phyloP scores from a whole-genome alignment of 2,329 filamentous ascomycete species.

The Emmonsiellopsis sp. region DNA sequence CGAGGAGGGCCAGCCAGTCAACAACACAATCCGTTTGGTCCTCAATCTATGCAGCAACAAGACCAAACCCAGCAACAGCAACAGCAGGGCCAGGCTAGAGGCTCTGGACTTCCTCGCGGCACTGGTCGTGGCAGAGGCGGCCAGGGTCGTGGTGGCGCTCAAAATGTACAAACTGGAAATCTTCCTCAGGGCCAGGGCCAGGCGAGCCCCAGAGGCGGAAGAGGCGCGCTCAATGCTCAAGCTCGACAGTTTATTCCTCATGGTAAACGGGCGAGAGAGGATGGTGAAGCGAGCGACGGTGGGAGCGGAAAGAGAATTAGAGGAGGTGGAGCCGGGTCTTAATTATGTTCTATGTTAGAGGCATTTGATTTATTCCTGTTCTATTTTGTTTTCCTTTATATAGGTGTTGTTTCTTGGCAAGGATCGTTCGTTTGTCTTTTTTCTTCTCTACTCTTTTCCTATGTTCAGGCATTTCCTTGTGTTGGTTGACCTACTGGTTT shows the following conservation, averaged over 20 bases:
- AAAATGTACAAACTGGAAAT: slow-evolving; percentile 34
- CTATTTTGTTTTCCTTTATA: slow-evolving; percentile 6
- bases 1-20: slow-evolving; percentile 18
- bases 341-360: slow-evolving; percentile 17
- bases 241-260: slow-evolving; percentile 49
- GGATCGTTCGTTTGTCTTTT: slow-evolving; percentile 1
- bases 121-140: slow-evolving; percentile 30
- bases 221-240: slow-evolving; percentile 39
- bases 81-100: slow-evolving; percentile 21
- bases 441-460: neutral
- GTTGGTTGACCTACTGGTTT: neutral
- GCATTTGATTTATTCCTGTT: slow-evolving; percentile 1
- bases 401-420: neutral
- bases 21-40: slow-evolving; percentile 23
- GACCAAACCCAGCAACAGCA: slow-evolving; percentile 21
- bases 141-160: slow-evolving; percentile 34
- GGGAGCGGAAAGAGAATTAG: slow-evolving; percentile 40
- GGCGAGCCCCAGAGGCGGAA: slow-evolving; percentile 21
- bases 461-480: neutral
- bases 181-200: slow-evolving; percentile 21
- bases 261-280: slow-evolving; percentile 48
- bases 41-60: slow-evolving; percentile 15
- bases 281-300: slow-evolving; percentile 31
- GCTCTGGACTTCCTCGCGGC: slow-evolving; percentile 35
- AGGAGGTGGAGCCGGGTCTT: slow-evolving; percentile 24